These are phyloP conservation scores for Tylopilus intermedius DNA, from an alignment of 768 basidiomycete genomes.

Conservation along the genomic window DNA sequence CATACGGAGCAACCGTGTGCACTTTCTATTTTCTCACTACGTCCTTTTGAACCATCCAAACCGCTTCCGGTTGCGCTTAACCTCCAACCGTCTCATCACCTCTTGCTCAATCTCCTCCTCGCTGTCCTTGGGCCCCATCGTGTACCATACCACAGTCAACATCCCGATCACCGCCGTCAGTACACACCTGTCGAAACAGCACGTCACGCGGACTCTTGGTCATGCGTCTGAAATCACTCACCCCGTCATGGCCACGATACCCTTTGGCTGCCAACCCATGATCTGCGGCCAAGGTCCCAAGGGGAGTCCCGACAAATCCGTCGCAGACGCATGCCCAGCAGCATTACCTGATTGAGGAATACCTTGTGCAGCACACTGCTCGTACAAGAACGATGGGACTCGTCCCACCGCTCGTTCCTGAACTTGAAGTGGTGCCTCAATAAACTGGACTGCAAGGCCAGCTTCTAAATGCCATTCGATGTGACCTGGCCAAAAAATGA, in stretches of 20 bases:
- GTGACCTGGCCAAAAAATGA: slow-evolving; percentile 45
- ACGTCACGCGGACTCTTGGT: background rate
- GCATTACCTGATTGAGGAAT: slow-evolving; percentile 75
- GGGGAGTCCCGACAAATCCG: slow-evolving; percentile 62
- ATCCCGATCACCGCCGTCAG: slow-evolving; percentile 82
- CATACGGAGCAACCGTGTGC: background rate
- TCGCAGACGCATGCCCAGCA: slow-evolving; percentile 67
- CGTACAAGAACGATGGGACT: slow-evolving; percentile 55
- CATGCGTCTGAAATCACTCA: slow-evolving; percentile 28
- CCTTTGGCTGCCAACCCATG: slow-evolving; percentile 67
- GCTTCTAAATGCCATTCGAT: slow-evolving; percentile 83
- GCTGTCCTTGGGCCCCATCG: slow-evolving; percentile 63
- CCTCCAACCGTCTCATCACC: slow-evolving; percentile 49
- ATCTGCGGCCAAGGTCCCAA: slow-evolving; percentile 71
- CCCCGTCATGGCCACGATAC: slow-evolving; percentile 73
- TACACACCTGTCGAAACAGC: slow-evolving; percentile 55
- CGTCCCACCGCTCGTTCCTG: slow-evolving; percentile 46
- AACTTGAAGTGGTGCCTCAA: slow-evolving; percentile 72
- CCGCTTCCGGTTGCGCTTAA: slow-evolving; percentile 49
- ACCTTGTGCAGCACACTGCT: slow-evolving; percentile 68
- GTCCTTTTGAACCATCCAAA: slow-evolving; percentile 34
- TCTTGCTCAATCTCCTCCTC: slow-evolving; percentile 82
- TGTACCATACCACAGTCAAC: slow-evolving; percentile 81
- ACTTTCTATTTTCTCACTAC: background rate
- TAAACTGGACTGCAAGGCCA: slow-evolving; percentile 80